phyloP scores from a whole-genome alignment of 1,139 yeast species.

The Meyerozyma smithsonii region DNA sequence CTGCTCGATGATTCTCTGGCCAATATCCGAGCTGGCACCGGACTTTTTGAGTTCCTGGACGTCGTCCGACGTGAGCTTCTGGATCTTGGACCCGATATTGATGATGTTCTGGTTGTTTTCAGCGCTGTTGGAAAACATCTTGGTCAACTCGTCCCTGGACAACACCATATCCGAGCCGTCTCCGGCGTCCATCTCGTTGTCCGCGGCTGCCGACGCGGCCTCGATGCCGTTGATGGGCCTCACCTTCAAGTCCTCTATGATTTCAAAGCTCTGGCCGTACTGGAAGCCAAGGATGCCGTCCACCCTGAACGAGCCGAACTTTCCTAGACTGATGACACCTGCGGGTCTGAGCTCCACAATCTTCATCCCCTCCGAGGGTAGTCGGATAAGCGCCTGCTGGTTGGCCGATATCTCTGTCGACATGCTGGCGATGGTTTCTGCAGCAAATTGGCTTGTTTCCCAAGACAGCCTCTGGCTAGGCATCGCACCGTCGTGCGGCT shows the following conservation, averaged over 20 bases:
- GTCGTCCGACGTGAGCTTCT: slow-evolving; percentile 67
- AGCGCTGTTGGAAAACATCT: slow-evolving; percentile 40
- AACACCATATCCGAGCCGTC: slow-evolving; percentile 24
- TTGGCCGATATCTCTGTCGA: slow-evolving; percentile 32
- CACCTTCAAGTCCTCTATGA: slow-evolving; percentile 53
- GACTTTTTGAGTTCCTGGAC: slow-evolving; percentile 74
- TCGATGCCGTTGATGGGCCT: slow-evolving; percentile 41
- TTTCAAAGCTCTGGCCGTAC: slow-evolving; percentile 87
- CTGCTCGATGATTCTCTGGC: slow-evolving; percentile 77
- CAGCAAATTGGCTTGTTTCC: too few relatives aligned
- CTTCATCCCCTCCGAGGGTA: slow-evolving; percentile 79
- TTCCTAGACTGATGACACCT: slow-evolving; percentile 69
- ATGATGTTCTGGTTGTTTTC: slow-evolving; percentile 67
- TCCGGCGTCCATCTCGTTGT: slow-evolving; percentile 23
- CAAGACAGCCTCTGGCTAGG: too few relatives aligned
- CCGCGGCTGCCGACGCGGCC: slow-evolving; percentile 10
- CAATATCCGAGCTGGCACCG: slow-evolving; percentile 58
- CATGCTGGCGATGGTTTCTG: too few relatives aligned
- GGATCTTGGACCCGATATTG: slow-evolving; percentile 73
- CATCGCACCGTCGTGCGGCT: slow-evolving; percentile 1
- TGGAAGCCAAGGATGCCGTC: slow-evolving; percentile 75
- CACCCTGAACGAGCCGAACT: slow-evolving; percentile 81
- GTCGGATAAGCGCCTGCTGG: slow-evolving; percentile 60
- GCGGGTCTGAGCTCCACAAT: slow-evolving; percentile 60
- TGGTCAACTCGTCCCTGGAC: slow-evolving; percentile 37